Evolutionary conservation across 257 asterid genomes (phyloP).

Genomic region (Nicotiana tomentosiformis): DNA sequence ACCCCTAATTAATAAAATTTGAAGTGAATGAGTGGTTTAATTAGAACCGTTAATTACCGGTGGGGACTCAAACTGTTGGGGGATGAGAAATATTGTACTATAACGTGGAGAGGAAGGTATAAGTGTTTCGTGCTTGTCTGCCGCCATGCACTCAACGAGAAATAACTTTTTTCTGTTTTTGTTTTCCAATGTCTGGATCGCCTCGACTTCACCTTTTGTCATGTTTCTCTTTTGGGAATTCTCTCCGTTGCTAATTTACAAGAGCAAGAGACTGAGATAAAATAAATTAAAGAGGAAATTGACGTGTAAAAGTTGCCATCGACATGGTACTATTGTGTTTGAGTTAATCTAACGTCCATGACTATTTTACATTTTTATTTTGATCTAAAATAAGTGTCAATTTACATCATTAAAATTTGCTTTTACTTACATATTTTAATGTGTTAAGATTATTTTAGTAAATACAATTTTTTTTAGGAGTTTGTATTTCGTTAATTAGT

Average conservation of each 20-base stretch:
- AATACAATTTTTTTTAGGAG: no score
- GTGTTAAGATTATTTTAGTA: no score
- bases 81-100: slow-evolving; percentile 18
- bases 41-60: not conserved
- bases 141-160: slow-evolving; percentile 58
- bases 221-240: not conserved
- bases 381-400: no score
- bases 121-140: slow-evolving; percentile 87
- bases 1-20: not conserved
- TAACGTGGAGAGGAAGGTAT: slow-evolving; percentile 60
- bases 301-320: not conserved
- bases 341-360: no score
- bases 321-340: no score
- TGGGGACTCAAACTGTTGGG: slow-evolving; percentile 16
- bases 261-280: not conserved
- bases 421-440: no score
- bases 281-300: not conserved
- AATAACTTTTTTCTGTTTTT: not conserved
- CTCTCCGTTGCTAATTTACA: not conserved
- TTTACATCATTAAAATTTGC: no score
- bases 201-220: not conserved
- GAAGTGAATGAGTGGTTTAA: not conserved
- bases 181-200: not conserved
- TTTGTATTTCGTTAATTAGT: no score
- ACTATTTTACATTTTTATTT: no score